Evolutionary conservation across 371 early-diverging fungal genomes (phyloP).

Genomic region (Apophysomyces sp.): DNA sequence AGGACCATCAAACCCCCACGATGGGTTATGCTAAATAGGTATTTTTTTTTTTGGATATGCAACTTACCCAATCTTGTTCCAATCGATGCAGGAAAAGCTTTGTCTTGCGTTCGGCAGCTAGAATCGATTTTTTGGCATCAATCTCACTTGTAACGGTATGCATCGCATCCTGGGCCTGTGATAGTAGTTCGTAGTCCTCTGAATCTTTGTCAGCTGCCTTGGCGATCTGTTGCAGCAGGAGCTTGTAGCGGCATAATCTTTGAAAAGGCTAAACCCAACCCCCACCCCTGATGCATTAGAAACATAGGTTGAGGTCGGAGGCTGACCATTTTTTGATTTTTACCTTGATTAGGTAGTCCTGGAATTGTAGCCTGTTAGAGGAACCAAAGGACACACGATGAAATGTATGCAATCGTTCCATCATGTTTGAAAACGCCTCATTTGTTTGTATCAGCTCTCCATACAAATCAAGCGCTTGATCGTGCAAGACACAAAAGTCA

Average conservation of each 20-base stretch:
- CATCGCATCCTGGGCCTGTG: constrained; percentile 31
- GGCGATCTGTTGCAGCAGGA: constrained; percentile 35
- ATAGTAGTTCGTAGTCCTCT: constrained; percentile 24
- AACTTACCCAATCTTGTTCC: constrained; percentile 42
- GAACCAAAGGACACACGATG: constrained; percentile 17
- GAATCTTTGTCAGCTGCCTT: constrained; percentile 33
- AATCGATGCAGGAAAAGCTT: constrained; percentile 35
- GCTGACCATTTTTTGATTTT: not conserved
- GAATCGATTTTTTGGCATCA: constrained; percentile 27
- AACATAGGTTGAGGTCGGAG: too few species aligned
- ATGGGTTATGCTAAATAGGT: not conserved
- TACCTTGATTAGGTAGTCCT: constrained; percentile 49
- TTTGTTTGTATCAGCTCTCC: constrained; percentile 27
- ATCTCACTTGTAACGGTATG: constrained; percentile 28
- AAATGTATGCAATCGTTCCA: constrained; percentile 24
- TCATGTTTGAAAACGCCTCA: constrained; percentile 17
- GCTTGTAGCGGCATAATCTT: constrained; percentile 40
- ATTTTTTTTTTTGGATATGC: not conserved
- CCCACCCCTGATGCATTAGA: too few species aligned
- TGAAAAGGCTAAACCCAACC: constrained; percentile 40
- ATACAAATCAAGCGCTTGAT: constrained; percentile 30
- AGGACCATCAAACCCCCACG: too few species aligned
- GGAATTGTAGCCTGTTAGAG: constrained; percentile 30
- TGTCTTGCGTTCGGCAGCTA: constrained; percentile 39
- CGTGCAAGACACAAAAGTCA: constrained; percentile 44